A percentile compares a stretch with the other conserved stretches of the same genome.
Evolutionary conservation across 2,329 filamentous ascomycete species (phyloP).

Genomic region (Thelonectria discophora): DNA sequence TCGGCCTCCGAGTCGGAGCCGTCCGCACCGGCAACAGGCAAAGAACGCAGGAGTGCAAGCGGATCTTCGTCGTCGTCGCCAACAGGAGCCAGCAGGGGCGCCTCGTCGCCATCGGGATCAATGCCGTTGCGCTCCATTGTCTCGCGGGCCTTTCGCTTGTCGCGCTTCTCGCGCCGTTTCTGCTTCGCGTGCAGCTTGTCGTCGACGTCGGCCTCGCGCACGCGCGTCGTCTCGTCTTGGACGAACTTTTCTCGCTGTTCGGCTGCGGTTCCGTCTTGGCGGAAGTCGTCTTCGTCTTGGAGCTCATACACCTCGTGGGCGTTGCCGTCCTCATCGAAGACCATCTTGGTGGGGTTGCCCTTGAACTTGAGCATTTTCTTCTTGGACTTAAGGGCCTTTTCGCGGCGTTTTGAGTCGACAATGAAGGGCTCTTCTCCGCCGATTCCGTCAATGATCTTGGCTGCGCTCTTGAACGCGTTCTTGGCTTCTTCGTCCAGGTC

Average conservation of each 20-base stretch:
- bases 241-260: constrained; percentile 81
- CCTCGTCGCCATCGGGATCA: constrained; percentile 40
- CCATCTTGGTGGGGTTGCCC: constrained; percentile 82
- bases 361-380: constrained; percentile 93
- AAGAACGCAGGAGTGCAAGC: constrained; percentile 64
- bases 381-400: constrained; percentile 95
- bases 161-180: constrained; percentile 79
- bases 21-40: constrained; percentile 58
- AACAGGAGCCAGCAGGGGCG: constrained; percentile 47
- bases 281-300: constrained; percentile 84
- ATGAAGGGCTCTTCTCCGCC: constrained; percentile 78
- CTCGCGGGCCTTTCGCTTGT: constrained; percentile 74
- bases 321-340: constrained; percentile 93
- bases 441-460: constrained; percentile 71
- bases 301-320: constrained; percentile 89
- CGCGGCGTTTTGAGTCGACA: constrained; percentile 92
- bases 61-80: constrained; percentile 45
- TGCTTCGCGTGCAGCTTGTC: constrained; percentile 85
- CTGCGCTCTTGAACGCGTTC: constrained; percentile 52
- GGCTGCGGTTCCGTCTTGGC: constrained; percentile 76
- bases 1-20: constrained; percentile 52
- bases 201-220: constrained; percentile 77
- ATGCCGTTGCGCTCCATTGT: constrained; percentile 53
- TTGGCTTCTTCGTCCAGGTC: constrained; percentile 64
- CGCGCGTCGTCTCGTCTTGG: constrained; percentile 75